These are phyloP conservation scores for Ophiobolus disseminans DNA, from an alignment of 2,329 filamentous ascomycete genomes.

Conservation along the genomic window DNA sequence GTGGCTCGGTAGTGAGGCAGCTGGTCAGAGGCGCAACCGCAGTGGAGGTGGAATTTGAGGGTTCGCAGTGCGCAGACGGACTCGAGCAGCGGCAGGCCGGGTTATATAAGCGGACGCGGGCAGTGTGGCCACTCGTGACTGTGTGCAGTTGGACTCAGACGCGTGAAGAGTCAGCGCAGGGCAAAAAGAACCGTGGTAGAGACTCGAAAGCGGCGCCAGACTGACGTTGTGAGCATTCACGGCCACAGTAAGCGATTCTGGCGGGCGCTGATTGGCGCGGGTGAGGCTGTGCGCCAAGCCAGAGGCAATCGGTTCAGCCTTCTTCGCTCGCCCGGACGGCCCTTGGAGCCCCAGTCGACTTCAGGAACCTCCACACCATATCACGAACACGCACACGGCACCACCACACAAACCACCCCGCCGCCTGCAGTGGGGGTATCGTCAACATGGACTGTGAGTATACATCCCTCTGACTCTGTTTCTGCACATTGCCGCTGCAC, in stretches of 20 bases:
- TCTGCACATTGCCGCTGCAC: constrained; percentile 23
- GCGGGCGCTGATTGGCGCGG: constrained; percentile 27
- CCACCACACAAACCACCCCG: constrained; percentile 37
- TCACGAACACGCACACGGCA: constrained; percentile 40
- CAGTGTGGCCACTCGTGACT: neutral
- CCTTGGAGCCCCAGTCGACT: constrained; percentile 23
- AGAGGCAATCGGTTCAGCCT: constrained; percentile 2
- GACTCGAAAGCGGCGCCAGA: constrained; percentile 6
- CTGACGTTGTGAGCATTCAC: constrained; percentile 30
- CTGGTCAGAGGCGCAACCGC: constrained; percentile 15
- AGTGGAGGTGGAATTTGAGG: constrained; percentile 28
- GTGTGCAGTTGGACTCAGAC: neutral
- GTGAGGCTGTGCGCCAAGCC: constrained; percentile 14
- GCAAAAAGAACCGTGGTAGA: constrained; percentile 12
- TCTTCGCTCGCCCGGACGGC: constrained; percentile 2
- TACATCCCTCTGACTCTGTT: constrained; percentile 42
- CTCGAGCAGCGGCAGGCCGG: constrained; percentile 6
- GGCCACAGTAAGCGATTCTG: constrained; percentile 22
- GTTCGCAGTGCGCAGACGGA: constrained; percentile 21
- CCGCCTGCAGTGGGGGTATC: constrained; percentile 52
- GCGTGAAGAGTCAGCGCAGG: neutral
- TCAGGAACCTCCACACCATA: constrained; percentile 30
- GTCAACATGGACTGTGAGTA: constrained; percentile 67
- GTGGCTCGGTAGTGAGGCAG: constrained; percentile 17
- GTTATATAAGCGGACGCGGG: neutral